Evolutionary conservation across 2,329 filamentous ascomycete species (phyloP).

Genomic region (Paecilomyces niveus): DNA sequence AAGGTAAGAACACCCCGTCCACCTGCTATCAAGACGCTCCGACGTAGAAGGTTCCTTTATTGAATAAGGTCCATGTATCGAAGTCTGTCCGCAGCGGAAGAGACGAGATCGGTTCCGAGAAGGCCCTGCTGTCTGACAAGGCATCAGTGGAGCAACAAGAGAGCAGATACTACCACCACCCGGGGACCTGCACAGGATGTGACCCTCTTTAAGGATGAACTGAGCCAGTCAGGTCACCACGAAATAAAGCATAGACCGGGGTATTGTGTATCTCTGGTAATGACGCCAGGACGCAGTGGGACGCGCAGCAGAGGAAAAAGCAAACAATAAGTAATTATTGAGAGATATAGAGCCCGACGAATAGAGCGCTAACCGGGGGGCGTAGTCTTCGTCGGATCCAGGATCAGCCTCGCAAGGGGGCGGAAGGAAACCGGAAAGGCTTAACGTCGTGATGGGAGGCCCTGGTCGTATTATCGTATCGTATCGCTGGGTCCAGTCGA

Average conservation of each 20-base stretch:
- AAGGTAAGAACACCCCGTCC: background rate
- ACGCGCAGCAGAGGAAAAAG: background rate
- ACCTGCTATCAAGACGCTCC: background rate
- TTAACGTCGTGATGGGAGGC: background rate
- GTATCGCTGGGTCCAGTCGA: conserved; percentile 10
- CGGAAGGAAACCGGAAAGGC: background rate
- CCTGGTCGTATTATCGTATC: background rate
- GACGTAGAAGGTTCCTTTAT: background rate
- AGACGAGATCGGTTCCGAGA: background rate
- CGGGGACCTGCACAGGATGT: background rate
- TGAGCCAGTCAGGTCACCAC: conserved; percentile 23
- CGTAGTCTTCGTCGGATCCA: background rate
- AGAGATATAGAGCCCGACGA: background rate
- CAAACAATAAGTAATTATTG: background rate
- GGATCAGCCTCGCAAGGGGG: background rate
- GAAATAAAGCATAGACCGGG: background rate
- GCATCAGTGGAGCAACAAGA: background rate
- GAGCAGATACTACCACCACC: background rate
- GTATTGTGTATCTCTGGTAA: background rate
- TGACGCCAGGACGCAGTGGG: background rate
- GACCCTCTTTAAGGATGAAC: conserved; percentile 5
- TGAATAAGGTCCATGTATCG: background rate
- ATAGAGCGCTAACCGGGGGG: background rate
- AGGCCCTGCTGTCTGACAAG: background rate
- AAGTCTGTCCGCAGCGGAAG: background rate